Conservation (phyloP, 169 alveolate genomes). For the Plasmodium cynomolgi region DNA sequence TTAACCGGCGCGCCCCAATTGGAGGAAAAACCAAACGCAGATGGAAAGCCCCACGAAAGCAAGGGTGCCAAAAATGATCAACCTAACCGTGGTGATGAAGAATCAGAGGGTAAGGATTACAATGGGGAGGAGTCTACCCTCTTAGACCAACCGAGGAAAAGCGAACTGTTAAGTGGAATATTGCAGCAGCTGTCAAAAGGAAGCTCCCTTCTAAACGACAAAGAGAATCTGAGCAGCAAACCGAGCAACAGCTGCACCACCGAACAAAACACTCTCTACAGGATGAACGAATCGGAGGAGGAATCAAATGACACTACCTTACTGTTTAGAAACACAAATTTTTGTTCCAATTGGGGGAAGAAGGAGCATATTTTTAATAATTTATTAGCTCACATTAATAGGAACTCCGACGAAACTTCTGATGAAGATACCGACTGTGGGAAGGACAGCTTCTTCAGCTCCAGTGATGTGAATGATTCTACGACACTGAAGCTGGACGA, state of each 20-base stretch:
- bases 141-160: neutral
- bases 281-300: slow-evolving; percentile 4
- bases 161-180: neutral
- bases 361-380: slow-evolving; percentile 8
- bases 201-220: neutral
- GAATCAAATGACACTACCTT: neutral
- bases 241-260: slow-evolving; percentile 3
- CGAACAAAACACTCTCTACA: neutral
- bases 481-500: slow-evolving; percentile 6
- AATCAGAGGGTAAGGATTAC: neutral
- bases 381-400: slow-evolving; percentile 21
- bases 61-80: neutral
- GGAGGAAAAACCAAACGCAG: neutral
- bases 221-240: neutral
- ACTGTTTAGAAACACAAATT: neutral
- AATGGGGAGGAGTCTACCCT: neutral
- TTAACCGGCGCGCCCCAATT: neutral
- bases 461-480: slow-evolving; percentile 40
- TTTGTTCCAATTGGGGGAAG: neutral
- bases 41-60: neutral
- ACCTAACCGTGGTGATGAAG: neutral
- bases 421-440: slow-evolving; percentile 60
- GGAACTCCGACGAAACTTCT: slow-evolving; percentile 21
- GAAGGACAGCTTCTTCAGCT: slow-evolving; percentile 65
- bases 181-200: slow-evolving; percentile 11